Percentiles rank a stretch among this genome's conserved stretches.
These are phyloP conservation scores for Wallacemonas rigidus DNA, from an alignment of 208 protist species.

Conservation along the genomic window DNA sequence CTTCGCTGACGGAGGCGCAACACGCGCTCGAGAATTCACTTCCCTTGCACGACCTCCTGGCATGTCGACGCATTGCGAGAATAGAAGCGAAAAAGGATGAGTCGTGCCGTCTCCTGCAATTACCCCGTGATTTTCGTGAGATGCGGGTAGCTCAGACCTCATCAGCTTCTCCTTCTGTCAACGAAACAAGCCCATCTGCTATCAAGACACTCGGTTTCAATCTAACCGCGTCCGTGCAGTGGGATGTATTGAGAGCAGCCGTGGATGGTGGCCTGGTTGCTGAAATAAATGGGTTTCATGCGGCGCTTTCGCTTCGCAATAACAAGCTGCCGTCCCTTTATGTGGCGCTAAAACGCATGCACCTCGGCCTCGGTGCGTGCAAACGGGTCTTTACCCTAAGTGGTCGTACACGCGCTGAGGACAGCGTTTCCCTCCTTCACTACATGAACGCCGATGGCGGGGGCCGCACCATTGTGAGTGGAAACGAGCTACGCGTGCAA, in stretches of 20 bases:
- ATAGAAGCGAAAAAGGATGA: not conserved
- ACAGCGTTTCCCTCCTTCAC: slow-evolving; percentile 10
- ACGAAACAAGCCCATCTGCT: not conserved
- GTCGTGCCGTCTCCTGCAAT: not conserved
- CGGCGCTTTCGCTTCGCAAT: not conserved
- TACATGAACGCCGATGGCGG: slow-evolving; percentile 6
- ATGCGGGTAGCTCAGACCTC: not conserved
- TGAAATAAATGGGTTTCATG: slow-evolving; percentile 9
- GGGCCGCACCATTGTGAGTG: slow-evolving; percentile 4
- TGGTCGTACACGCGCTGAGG: not conserved
- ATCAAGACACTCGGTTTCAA: slow-evolving; percentile 7
- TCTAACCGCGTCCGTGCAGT: not conserved
- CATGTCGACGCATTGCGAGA: slow-evolving; percentile 22
- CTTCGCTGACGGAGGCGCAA: not conserved
- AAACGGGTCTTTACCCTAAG: slow-evolving; percentile 4
- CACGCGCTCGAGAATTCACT: slow-evolving; percentile 13
- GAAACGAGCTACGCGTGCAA: slow-evolving; percentile 3
- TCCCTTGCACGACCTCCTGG: slow-evolving; percentile 28
- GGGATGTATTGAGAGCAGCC: slow-evolving; percentile 5
- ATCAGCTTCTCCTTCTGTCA: no score
- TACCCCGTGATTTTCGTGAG: slow-evolving; percentile 12
- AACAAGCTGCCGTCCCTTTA: slow-evolving; percentile 6
- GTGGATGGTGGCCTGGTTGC: slow-evolving; percentile 9
- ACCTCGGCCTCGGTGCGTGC: slow-evolving; percentile 8
- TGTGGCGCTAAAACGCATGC: not conserved